Evolutionary conservation across 2,329 filamentous ascomycete genomes (phyloP).

Genomic region (Monosporascus sp.): DNA sequence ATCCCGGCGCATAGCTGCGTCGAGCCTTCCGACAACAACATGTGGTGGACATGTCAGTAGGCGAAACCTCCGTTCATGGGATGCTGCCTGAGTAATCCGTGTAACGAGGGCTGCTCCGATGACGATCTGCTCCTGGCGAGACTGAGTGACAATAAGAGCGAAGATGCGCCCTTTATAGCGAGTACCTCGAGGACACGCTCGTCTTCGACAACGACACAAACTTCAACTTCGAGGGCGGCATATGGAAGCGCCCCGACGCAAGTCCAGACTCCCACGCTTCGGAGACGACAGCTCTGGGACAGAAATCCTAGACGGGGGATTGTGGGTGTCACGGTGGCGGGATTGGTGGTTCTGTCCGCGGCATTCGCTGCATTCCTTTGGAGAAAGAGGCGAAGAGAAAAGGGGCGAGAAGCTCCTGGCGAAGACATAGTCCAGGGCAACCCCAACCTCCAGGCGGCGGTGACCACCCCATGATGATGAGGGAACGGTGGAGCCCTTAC

Average conservation of each 20-base stretch:
- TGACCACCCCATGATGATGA: not conserved
- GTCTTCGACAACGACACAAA: not conserved
- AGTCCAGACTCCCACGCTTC: not conserved
- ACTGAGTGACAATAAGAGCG: conserved; percentile 11
- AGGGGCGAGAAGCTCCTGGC: not conserved
- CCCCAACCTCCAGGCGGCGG: not conserved
- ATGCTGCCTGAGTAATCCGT: conserved; percentile 32
- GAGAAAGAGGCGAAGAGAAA: conserved; percentile 5
- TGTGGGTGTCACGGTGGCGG: conserved; percentile 11
- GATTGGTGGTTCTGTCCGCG: conserved; percentile 10
- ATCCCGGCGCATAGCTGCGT: conserved; percentile 14
- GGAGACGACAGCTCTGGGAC: not conserved
- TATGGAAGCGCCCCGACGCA: not conserved
- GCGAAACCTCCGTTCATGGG: conserved; percentile 27
- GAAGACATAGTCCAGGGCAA: not conserved
- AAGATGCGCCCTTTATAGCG: conserved; percentile 12
- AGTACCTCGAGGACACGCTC: not conserved
- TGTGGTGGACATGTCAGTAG: conserved; percentile 30
- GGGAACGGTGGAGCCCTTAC: not conserved
- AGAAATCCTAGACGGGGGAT: conserved; percentile 6
- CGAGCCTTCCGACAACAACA: conserved; percentile 8
- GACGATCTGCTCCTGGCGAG: conserved; percentile 21
- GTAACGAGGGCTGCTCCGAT: conserved; percentile 24
- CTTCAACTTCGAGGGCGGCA: conserved; percentile 1
- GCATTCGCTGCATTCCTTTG: conserved; percentile 9